Base-by-base conservation (phyloP, 2,329 filamentous ascomycete species). In the Stachybotrys chartarum region DNA sequence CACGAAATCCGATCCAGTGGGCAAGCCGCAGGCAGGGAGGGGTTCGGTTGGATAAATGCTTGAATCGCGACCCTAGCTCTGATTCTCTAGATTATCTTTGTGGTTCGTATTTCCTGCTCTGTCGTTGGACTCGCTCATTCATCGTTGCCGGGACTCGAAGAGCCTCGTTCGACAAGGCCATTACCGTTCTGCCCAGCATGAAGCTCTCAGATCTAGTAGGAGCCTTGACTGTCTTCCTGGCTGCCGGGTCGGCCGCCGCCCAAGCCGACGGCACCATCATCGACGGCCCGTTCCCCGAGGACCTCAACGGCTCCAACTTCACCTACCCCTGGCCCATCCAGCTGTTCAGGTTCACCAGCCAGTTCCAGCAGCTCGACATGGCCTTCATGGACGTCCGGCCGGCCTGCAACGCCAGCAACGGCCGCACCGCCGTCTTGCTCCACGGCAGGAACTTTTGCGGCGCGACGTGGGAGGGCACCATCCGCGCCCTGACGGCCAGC, bases 401-500 rank as follows among this genome's bases (percentile, higher is more conserved):
- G 7, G 64, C 61, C 1, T 47, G 45, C 45, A 60, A 58, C 53
- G 54, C 60, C 31, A 57, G 69, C 50, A 72, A 70, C 55, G 70
- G 68, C 47, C 75, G 72, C 59, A 76, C 72, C 0, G 76, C 74
- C 30, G 66, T 80, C 8, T 71, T 82, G 39, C 64, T 82, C 16
- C 79, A 82, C 61, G 79, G 79, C 59, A 81, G 80, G 66, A 82
- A 81, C 66, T 82, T 82, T 59, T 82, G 79, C 63, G 75, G 72
- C 42, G 69, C 76, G 24, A 82, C 79, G 7, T 82, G 79, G 79
- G 70, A 74, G 54, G 65, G 64, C 16, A 81, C 78, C 14, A 75
- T 77, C n/a, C 58, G 64, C 11, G 63, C 68, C 11, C 72, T 82
- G 54, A 61, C 70, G 4, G 58, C 60, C 3, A 64, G 62, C 31